Evolutionary conservation across 106 monocot genomes (phyloP).

Genomic region (Apostasia shenzhenica): DNA sequence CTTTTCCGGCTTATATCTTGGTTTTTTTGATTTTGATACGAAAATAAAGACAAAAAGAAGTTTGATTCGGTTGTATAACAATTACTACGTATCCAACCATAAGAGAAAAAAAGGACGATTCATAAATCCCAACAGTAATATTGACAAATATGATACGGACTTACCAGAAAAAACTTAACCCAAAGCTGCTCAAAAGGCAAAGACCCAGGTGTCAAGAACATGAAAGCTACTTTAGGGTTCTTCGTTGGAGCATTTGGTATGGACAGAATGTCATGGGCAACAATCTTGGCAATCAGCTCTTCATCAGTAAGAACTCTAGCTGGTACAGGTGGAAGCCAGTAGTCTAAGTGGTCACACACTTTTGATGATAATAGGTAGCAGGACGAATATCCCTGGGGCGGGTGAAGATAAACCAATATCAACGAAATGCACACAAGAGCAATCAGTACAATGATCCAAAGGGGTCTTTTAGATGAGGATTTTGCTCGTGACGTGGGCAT

Average conservation of each 20-base stretch:
- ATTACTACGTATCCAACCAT: too few species aligned
- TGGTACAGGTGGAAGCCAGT: constrained; percentile 59
- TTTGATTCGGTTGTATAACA: too few species aligned
- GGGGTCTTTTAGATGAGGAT: constrained; percentile 55
- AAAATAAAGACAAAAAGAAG: too few species aligned
- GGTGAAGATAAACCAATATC: constrained; percentile 62
- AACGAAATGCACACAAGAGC: constrained; percentile 52
- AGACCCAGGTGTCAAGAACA: constrained; percentile 69
- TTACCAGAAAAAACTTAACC: constrained; percentile 66
- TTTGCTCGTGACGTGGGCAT: constrained; percentile 41
- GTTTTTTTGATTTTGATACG: too few species aligned
- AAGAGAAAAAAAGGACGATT: too few species aligned
- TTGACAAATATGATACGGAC: background rate
- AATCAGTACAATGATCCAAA: constrained; percentile 72
- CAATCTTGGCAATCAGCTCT: constrained; percentile 45
- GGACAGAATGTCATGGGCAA: constrained; percentile 44
- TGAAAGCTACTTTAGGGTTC: constrained; percentile 61
- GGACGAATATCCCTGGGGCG: constrained; percentile 34
- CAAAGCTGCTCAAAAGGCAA: constrained; percentile 72
- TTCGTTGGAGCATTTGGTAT: constrained; percentile 21
- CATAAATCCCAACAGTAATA: too few species aligned
- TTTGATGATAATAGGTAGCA: constrained; percentile 57
- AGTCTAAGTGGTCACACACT: constrained; percentile 36
- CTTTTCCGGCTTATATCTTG: too few species aligned
- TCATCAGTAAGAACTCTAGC: constrained; percentile 53